Conservation (phyloP, 345 rosid genomes). For the Hevea brasiliensis region DNA sequence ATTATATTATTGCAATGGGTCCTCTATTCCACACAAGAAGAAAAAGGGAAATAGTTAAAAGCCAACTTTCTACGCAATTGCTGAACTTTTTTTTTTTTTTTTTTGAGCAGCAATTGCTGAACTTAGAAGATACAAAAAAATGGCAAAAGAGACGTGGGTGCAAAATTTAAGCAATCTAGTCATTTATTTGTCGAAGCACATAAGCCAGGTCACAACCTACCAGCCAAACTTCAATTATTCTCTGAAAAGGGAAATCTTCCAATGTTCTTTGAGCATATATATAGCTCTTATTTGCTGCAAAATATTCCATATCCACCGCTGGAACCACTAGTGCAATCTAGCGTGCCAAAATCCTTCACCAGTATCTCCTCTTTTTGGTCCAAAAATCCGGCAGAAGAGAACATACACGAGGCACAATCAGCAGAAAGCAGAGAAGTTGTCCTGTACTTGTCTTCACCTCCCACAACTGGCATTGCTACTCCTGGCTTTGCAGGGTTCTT, state of each 20-base stretch:
- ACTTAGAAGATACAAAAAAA: background rate
- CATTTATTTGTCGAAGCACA: background rate
- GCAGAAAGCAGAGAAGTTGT: slow-evolving; percentile 50
- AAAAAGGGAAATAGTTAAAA: background rate
- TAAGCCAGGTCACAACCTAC: background rate
- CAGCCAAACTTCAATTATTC: background rate
- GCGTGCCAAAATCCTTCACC: slow-evolving; percentile 31
- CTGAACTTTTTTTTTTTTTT: too few relatives aligned
- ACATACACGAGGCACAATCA: slow-evolving; percentile 40
- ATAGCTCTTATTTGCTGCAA: slow-evolving; percentile 37
- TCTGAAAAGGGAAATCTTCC: background rate
- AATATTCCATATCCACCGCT: slow-evolving; percentile 48
- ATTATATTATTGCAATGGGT: background rate
- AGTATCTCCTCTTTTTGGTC: slow-evolving; percentile 11
- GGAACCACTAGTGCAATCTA: slow-evolving; percentile 50
- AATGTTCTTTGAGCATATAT: background rate
- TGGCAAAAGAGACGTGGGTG: background rate
- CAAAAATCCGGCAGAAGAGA: slow-evolving; percentile 23
- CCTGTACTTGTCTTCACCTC: slow-evolving; percentile 59
- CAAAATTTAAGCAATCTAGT: background rate
- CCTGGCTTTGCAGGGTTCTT: slow-evolving; percentile 62
- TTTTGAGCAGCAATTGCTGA: too few relatives aligned
- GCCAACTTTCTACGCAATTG: background rate
- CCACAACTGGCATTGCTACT: slow-evolving; percentile 55
- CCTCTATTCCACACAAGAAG: background rate